These are phyloP conservation scores for Pseudonitzschia multiseries DNA, from an alignment of 108 stramenopile species.

Conservation along the genomic window DNA sequence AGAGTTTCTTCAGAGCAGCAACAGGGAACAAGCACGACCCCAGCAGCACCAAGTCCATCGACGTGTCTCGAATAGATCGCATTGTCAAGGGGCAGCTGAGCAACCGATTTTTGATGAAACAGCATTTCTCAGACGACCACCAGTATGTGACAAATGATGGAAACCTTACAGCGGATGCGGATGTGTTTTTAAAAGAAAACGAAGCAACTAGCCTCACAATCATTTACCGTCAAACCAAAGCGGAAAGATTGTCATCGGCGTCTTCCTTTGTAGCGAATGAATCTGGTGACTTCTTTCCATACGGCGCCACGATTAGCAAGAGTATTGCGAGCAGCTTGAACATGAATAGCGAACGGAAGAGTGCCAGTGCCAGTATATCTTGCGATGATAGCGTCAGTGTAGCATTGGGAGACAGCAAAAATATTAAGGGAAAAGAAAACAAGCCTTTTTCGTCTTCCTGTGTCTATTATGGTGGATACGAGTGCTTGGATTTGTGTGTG, in stretches of 20 bases:
- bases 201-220: conserved; percentile 25
- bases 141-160: conserved; percentile 22
- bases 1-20: conserved; percentile 40
- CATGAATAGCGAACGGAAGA: conserved; percentile 5
- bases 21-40: conserved; percentile 11
- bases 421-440: conserved; percentile 11
- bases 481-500: conserved; percentile 72
- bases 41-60: conserved; percentile 44
- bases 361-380: not conserved
- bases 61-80: conserved; percentile 61
- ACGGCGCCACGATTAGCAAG: not conserved
- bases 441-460: conserved; percentile 8
- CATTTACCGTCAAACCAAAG: conserved; percentile 17
- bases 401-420: conserved; percentile 21
- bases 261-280: not conserved
- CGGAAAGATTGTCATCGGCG: conserved; percentile 5
- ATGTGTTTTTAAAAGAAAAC: conserved; percentile 1
- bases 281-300: not conserved
- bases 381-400: conserved; percentile 14
- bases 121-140: conserved; percentile 3
- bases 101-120: conserved; percentile 46
- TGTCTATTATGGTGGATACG: conserved; percentile 32
- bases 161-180: not conserved
- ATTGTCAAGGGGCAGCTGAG: conserved; percentile 67
- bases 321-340: not conserved